These are phyloP conservation scores for Daldinia eschscholtzii DNA, from an alignment of 2,329 filamentous ascomycete species.

Conservation along the genomic window DNA sequence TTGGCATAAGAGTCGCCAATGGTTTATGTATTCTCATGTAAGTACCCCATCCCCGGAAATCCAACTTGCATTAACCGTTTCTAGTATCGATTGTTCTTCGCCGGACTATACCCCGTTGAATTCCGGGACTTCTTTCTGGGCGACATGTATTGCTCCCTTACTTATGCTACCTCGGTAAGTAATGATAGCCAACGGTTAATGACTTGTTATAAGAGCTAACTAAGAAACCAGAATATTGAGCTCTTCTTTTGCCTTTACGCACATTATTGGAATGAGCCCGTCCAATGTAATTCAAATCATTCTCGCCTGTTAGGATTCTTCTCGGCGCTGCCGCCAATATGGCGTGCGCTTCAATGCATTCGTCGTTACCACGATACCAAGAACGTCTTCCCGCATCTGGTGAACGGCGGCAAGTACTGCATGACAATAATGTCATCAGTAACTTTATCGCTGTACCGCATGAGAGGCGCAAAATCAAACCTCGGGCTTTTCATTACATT, in stretches of 20 bases:
- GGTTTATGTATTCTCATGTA: constrained; percentile 92
- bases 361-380: constrained; percentile 88
- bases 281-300: constrained; percentile 85
- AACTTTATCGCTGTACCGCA: constrained; percentile 84
- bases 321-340: constrained; percentile 83
- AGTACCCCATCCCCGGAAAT: constrained; percentile 53
- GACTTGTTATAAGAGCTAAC: constrained; percentile 42
- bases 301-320: constrained; percentile 90
- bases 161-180: constrained; percentile 87
- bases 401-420: constrained; percentile 91
- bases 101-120: constrained; percentile 91
- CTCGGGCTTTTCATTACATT: constrained; percentile 83
- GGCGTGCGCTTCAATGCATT: constrained; percentile 91
- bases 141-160: constrained; percentile 96
- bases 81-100: constrained; percentile 85
- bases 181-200: no score
- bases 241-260: constrained; percentile 96
- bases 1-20: constrained; percentile 81
- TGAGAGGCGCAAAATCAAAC: constrained; percentile 68
- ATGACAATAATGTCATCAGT: constrained; percentile 86
- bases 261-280: constrained; percentile 78
- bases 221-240: constrained; percentile 76
- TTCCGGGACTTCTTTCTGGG: constrained; percentile 98
- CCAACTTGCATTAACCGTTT: constrained; percentile 45
- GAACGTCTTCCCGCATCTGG: constrained; percentile 90